Conservation (phyloP, 2,329 filamentous ascomycete genomes). For the Coniochaeta pulveracea region DNA sequence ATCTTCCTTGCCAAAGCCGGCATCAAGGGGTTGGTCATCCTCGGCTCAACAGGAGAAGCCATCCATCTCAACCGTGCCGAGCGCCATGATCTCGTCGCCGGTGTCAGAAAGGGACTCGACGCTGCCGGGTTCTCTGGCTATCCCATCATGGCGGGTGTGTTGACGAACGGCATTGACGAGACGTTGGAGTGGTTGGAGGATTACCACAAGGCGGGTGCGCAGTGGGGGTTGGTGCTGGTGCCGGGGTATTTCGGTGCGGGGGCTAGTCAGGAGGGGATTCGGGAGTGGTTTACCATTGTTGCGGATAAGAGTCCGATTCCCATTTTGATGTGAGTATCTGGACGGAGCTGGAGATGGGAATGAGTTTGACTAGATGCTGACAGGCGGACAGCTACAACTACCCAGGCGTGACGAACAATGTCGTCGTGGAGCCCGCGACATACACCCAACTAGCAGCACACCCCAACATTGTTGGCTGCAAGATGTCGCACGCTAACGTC, state of each 20-base stretch:
- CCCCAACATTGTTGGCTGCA: constrained; percentile 57
- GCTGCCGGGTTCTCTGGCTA: constrained; percentile 44
- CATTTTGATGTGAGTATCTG: constrained; percentile 43
- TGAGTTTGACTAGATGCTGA: too few relatives aligned
- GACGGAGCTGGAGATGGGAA: too few relatives aligned
- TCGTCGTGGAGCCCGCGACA: constrained; percentile 45
- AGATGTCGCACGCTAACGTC: constrained; percentile 57
- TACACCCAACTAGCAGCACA: constrained; percentile 46
- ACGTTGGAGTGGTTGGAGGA: constrained; percentile 34
- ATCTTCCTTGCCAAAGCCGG: constrained; percentile 49
- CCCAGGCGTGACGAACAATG: constrained; percentile 54
- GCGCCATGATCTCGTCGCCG: constrained; percentile 40
- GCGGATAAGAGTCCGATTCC: constrained; percentile 49
- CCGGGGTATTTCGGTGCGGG: constrained; percentile 54
- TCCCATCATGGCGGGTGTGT: constrained; percentile 50
- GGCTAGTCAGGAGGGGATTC: constrained; percentile 45
- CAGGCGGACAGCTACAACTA: constrained; percentile 33
- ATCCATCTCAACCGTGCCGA: constrained; percentile 50
- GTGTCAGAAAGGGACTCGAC: constrained; percentile 42
- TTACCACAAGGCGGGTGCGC: constrained; percentile 43
- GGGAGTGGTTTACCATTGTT: constrained; percentile 49
- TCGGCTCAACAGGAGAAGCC: constrained; percentile 54
- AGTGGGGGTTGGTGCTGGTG: constrained; percentile 52
- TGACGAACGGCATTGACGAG: constrained; percentile 48
- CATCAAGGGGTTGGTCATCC: constrained; percentile 48